Evolutionary conservation across 2,329 filamentous ascomycete genomes (phyloP), one percentile per base, ranked within the genome.

Genomic region (Fusarium sp.): DNA sequence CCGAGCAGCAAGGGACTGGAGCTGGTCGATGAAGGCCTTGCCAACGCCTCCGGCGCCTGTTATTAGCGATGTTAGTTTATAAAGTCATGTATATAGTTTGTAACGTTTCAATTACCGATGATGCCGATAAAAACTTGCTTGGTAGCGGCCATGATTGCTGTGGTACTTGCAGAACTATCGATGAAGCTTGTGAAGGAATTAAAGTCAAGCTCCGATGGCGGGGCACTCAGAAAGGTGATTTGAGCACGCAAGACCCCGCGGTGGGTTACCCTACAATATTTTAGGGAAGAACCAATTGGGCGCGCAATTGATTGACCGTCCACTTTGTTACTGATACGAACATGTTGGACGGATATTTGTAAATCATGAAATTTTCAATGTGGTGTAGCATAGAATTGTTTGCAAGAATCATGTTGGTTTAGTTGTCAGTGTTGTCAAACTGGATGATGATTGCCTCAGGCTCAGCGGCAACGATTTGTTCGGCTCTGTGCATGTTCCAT

Each of bases 11-110:
- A 96, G 86, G 64, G 83, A 78, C 69, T 91, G 84, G 61, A 98
- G 89, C 81, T 98, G 96, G 72, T 85, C 84, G 68, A 98, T 88
- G 85, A 98, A 97, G 82, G 89, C 89, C 81, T 94, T 94, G 76
- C 96, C 96, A 66, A 98, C 96, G 70, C 95, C 95, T 73, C 96
- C 96, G 74, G 92, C 92, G 76, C 96, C 94, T 97, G 76, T 69
- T 72, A 15, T 58, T 53, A 18, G 23, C 33, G 12, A 36, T 58
- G 49, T 76, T 67, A 75, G 67, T 50, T 38, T 36, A 18, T 28
- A 28, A 33, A 16, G 2, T 4, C 23, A 5, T 47, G 6, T 40
- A 8, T 47, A 11, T 49, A 23, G 20, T 12, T 28, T 38, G 18
- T 4, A 26, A 12, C 37, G 34, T 30, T 36, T 28, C 53, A 66